Evolutionary conservation across 192 early-diverging fungal species (phyloP).

Genomic region (Bifiguratus adelaidae): DNA sequence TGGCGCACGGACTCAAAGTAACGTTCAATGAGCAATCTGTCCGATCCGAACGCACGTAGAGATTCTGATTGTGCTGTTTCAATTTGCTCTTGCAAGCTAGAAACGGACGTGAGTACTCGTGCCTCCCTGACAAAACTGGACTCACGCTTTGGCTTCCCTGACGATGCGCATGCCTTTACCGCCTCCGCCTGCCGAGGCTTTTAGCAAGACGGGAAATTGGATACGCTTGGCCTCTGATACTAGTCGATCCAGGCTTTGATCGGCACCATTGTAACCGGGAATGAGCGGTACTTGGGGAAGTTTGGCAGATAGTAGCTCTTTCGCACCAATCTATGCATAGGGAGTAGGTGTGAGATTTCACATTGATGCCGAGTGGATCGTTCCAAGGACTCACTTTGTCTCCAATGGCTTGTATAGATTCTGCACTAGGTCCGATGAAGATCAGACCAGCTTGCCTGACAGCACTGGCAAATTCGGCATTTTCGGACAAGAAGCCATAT

Average conservation of each 20-base stretch:
- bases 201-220: conserved; percentile 47
- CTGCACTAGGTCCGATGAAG: conserved; percentile 44
- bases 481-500: conserved; percentile 54
- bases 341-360: neutral
- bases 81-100: conserved; percentile 34
- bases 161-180: conserved; percentile 59
- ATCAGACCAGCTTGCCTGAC: conserved; percentile 34
- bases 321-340: conserved; percentile 30
- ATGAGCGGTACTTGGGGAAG: conserved; percentile 44
- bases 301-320: conserved; percentile 39
- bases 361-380: neutral
- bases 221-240: conserved; percentile 32
- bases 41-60: conserved; percentile 42
- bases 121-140: conserved; percentile 3
- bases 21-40: conserved; percentile 44
- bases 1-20: conserved; percentile 44
- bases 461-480: conserved; percentile 39
- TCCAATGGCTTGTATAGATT: conserved; percentile 46
- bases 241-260: conserved; percentile 37
- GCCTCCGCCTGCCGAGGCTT: conserved; percentile 53
- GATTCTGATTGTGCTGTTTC: conserved; percentile 42
- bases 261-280: conserved; percentile 54
- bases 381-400: conserved; percentile 27
- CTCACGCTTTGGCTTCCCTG: conserved; percentile 19
- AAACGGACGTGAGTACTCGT: conserved; percentile 11